phyloP scores from a whole-genome alignment of 257 asterid species.

The Thymus quinquecostatus region DNA sequence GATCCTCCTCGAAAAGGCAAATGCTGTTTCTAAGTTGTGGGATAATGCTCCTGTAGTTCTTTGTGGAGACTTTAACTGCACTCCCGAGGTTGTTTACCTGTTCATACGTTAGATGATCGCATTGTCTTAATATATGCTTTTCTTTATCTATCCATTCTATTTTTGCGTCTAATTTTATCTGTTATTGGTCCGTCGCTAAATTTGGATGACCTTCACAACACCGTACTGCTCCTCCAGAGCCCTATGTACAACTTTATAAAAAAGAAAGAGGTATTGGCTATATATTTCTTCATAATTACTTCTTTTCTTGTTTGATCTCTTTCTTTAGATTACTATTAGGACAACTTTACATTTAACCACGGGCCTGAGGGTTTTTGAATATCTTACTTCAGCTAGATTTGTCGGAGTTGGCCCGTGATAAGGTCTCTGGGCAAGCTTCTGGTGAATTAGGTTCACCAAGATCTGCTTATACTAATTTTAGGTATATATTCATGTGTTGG shows the following conservation, averaged over 20 bases:
- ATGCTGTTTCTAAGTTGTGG: slow-evolving; percentile 86
- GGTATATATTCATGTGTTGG: slow-evolving; percentile 46
- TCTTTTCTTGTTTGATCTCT: neutral
- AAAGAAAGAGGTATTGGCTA: slow-evolving; percentile 64
- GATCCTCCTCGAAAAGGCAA: slow-evolving; percentile 78
- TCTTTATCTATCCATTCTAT: slow-evolving; percentile 23
- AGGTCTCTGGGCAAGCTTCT: slow-evolving; percentile 81
- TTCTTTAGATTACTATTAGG: slow-evolving; percentile 25
- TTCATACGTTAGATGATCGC: slow-evolving; percentile 18
- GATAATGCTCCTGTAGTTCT: slow-evolving; percentile 80
- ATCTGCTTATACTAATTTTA: slow-evolving; percentile 47
- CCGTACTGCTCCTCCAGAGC: slow-evolving; percentile 60
- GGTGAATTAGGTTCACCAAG: slow-evolving; percentile 51
- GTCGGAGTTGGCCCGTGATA: slow-evolving; percentile 71
- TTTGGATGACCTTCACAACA: slow-evolving; percentile 22
- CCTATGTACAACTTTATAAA: slow-evolving; percentile 82
- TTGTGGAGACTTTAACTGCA: slow-evolving; percentile 98
- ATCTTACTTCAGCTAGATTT: slow-evolving; percentile 69
- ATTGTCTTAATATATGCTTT: slow-evolving; percentile 21
- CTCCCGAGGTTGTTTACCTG: slow-evolving; percentile 67
- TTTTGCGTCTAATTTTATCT: slow-evolving; percentile 22
- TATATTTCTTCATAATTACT: slow-evolving; percentile 19
- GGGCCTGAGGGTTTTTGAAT: slow-evolving; percentile 24
- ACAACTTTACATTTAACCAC: slow-evolving; percentile 11
- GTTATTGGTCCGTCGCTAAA: slow-evolving; percentile 27